A percentile compares a stretch with the other conserved stretches of the same genome.
phyloP scores from a whole-genome alignment of 331 rosid genomes.

The Malus hybrid region DNA sequence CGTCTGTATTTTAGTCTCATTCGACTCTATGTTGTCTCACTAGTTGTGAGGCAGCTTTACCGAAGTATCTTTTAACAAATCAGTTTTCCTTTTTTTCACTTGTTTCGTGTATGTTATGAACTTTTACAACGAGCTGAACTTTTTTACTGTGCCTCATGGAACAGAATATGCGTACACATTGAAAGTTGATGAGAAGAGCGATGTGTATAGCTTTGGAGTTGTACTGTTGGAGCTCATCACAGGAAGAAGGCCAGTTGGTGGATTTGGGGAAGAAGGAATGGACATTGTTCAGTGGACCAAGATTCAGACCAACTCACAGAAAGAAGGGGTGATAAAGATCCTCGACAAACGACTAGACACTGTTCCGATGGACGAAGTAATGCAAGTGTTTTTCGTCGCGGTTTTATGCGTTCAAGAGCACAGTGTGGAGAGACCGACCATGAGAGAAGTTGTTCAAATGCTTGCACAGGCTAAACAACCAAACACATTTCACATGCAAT shows the following conservation, averaged over 20 bases:
- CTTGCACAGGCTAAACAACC: conserved; percentile 70
- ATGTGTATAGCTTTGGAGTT: conserved; percentile 82
- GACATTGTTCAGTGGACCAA: conserved; percentile 84
- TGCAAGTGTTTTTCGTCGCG: conserved; percentile 68
- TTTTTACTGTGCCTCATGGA: not conserved
- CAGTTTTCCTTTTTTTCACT: not conserved
- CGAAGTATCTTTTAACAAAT: not conserved
- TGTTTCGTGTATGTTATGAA: not conserved
- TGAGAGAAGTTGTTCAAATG: conserved; percentile 92
- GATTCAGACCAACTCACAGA: conserved; percentile 40
- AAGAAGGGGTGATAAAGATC: conserved; percentile 48
- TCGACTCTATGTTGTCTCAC: fast-evolving
- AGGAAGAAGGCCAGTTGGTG: conserved; percentile 63
- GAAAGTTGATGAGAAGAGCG: conserved; percentile 73
- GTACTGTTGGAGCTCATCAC: conserved; percentile 64
- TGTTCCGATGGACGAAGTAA: conserved; percentile 54
- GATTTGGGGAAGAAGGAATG: conserved; percentile 72
- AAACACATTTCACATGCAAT: conserved; percentile 39
- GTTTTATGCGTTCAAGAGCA: conserved; percentile 71
- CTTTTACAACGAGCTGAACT: not conserved
- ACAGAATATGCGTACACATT: conserved; percentile 86
- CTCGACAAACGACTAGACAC: conserved; percentile 43
- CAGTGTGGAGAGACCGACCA: conserved; percentile 77
- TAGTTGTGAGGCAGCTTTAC: not conserved
- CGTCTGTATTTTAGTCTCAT: too few species aligned